Percentiles rank a stretch among this genome's conserved stretches.
phyloP scores from a whole-genome alignment of 345 rosid species.

The Populus davidiana region DNA sequence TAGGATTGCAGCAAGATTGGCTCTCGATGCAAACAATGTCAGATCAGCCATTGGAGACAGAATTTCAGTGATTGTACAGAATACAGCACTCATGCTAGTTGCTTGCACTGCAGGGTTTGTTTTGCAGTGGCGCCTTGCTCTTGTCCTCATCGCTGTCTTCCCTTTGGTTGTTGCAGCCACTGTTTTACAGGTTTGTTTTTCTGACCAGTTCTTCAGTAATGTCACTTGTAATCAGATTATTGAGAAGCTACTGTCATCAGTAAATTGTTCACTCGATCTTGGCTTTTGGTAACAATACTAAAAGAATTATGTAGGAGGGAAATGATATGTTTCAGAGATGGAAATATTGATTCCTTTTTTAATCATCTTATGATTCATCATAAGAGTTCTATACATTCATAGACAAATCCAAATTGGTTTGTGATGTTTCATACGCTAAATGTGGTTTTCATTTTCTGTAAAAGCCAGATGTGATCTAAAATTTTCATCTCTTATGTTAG shows the following conservation, averaged over 20 bases:
- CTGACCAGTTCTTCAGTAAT: background rate
- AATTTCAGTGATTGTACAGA: slow-evolving; percentile 92
- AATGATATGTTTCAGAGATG: background rate
- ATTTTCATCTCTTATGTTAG: background rate
- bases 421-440: background rate
- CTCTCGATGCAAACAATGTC: slow-evolving; percentile 96
- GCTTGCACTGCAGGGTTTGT: slow-evolving; percentile 98
- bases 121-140: slow-evolving; percentile 98
- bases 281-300: background rate
- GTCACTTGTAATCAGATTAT: background rate
- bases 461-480: background rate
- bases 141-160: slow-evolving; percentile 86
- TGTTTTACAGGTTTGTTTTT: slow-evolving; percentile 76
- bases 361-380: background rate
- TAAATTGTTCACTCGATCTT: background rate
- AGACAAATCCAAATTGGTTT: background rate
- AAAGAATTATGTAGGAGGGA: background rate
- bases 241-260: background rate
- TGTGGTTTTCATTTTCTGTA: background rate
- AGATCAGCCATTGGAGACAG: slow-evolving; percentile 98
- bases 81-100: slow-evolving; percentile 87
- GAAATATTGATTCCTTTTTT: background rate
- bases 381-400: background rate
- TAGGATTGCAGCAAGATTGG: slow-evolving; percentile 79
- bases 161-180: slow-evolving; percentile 99